phyloP scores from a whole-genome alignment of 768 basidiomycete genomes.

The Lentinus tigrinus region DNA sequence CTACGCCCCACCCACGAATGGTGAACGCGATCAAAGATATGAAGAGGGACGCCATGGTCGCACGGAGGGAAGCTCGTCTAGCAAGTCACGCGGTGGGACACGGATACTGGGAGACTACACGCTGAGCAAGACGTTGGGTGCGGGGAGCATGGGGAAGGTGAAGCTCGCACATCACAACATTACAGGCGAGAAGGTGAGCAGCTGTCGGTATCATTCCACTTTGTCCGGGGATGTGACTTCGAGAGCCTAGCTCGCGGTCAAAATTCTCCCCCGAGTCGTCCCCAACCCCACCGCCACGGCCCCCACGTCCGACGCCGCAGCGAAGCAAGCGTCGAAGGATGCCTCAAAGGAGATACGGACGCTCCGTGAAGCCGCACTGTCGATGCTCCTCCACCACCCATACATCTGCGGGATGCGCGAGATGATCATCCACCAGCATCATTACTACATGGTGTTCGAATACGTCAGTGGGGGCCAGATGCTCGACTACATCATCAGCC shows the following conservation, averaged over 20 bases:
- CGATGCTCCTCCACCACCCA: slow-evolving; percentile 94
- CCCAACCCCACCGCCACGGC: slow-evolving; percentile 55
- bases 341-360: slow-evolving; percentile 96
- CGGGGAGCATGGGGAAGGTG: slow-evolving; percentile 99
- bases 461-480: slow-evolving; percentile 99
- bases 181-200: slow-evolving; percentile 84
- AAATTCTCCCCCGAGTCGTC: slow-evolving; percentile 89
- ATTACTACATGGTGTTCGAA: slow-evolving; percentile 99
- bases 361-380: slow-evolving; percentile 91
- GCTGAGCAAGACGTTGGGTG: slow-evolving; percentile 94
- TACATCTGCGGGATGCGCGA: slow-evolving; percentile 99
- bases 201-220: background rate
- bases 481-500: slow-evolving; percentile 99
- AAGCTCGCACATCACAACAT: slow-evolving; percentile 89
- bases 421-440: slow-evolving; percentile 96
- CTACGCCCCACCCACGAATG: slow-evolving; percentile 25
- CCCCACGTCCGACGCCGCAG: slow-evolving; percentile 52
- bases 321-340: slow-evolving; percentile 84
- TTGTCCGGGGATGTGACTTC: background rate
- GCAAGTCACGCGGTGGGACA: slow-evolving; percentile 33
- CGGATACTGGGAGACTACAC: slow-evolving; percentile 91
- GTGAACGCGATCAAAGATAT: slow-evolving; percentile 27
- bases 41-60: slow-evolving; percentile 19
- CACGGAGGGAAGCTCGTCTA: slow-evolving; percentile 21
- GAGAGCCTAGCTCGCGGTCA: slow-evolving; percentile 84